phyloP scores from a whole-genome alignment of 192 early-diverging fungal species.

The Podila verticillata region DNA sequence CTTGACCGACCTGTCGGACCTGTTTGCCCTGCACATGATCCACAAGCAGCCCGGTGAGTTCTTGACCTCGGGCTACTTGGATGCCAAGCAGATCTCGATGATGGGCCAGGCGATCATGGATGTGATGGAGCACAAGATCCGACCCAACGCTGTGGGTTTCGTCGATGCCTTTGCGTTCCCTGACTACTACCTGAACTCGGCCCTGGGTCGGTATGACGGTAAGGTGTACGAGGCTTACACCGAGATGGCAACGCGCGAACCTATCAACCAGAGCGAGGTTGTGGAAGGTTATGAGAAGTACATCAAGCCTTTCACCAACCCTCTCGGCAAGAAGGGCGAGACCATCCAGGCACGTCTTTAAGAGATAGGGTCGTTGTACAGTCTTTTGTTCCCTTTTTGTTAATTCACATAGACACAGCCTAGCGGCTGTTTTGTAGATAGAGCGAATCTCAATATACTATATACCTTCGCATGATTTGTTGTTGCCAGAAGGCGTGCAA shows the following conservation, averaged over 20 bases:
- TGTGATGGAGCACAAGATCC: conserved; percentile 66
- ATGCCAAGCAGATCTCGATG: conserved; percentile 56
- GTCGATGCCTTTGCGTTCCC: conserved; percentile 84
- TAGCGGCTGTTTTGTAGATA: no score
- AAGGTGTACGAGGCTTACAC: conserved; percentile 83
- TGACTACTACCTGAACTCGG: conserved; percentile 81
- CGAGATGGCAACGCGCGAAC: conserved; percentile 78
- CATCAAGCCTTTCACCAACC: conserved; percentile 53
- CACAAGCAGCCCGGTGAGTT: conserved; percentile 76
- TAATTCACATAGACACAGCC: no score
- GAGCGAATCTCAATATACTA: no score
- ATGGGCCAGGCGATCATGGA: conserved; percentile 62
- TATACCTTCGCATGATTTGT: no score
- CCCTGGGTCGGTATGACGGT: conserved; percentile 80
- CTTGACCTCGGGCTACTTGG: conserved; percentile 65
- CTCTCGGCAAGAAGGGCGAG: conserved; percentile 29
- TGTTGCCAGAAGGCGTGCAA: no score
- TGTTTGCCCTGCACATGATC: conserved; percentile 73
- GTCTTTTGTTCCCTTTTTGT: no score
- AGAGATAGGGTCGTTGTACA: neutral
- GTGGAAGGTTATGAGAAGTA: conserved; percentile 65
- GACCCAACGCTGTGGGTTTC: conserved; percentile 80
- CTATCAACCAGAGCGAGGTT: conserved; percentile 74
- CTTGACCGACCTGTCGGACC: conserved; percentile 53
- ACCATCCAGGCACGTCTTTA: conserved; percentile 45